Conservation (phyloP, 805 yeast species). For the Cyberlindnera veronae region DNA sequence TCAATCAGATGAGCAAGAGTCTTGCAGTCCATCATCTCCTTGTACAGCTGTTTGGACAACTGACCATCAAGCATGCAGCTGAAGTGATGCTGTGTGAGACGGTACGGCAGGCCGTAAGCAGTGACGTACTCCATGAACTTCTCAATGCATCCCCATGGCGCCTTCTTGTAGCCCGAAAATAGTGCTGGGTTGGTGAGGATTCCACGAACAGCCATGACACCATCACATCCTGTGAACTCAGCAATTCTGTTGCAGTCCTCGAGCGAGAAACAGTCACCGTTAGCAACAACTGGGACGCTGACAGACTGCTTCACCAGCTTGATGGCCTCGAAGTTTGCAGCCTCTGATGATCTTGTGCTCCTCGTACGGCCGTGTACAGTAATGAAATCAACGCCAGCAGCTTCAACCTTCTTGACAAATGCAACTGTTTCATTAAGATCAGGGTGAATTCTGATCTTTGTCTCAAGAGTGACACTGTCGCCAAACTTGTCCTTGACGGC, state of each 20-base stretch:
- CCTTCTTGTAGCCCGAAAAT: constrained; percentile 65
- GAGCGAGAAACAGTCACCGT: constrained; percentile 85
- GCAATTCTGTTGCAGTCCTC: constrained; percentile 64
- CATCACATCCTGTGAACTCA: constrained; percentile 72
- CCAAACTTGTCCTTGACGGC: constrained; percentile 80
- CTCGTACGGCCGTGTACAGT: constrained; percentile 93
- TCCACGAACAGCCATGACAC: constrained; percentile 96
- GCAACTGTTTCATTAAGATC: constrained; percentile 68
- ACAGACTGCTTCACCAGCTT: constrained; percentile 48
- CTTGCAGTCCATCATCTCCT: constrained; percentile 60
- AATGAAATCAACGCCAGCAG: constrained; percentile 88
- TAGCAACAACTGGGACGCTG: constrained; percentile 84
- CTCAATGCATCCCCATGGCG: constrained; percentile 94
- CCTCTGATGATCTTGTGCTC: constrained; percentile 77
- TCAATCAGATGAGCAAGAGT: constrained; percentile 65
- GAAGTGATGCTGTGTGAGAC: constrained; percentile 82
- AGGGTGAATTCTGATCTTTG: constrained; percentile 84
- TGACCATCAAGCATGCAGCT: constrained; percentile 76
- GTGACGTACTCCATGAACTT: constrained; percentile 74
- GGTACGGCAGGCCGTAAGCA: constrained; percentile 80
- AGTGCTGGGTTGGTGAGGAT: constrained; percentile 81
- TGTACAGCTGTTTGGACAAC: constrained; percentile 43
- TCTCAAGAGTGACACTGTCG: constrained; percentile 70
- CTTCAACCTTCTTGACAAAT: constrained; percentile 72
- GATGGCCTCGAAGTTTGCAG: constrained; percentile 83